Base-by-base conservation (phyloP, 345 rosid species). In the Diplotaxis tenuifolia region DNA sequence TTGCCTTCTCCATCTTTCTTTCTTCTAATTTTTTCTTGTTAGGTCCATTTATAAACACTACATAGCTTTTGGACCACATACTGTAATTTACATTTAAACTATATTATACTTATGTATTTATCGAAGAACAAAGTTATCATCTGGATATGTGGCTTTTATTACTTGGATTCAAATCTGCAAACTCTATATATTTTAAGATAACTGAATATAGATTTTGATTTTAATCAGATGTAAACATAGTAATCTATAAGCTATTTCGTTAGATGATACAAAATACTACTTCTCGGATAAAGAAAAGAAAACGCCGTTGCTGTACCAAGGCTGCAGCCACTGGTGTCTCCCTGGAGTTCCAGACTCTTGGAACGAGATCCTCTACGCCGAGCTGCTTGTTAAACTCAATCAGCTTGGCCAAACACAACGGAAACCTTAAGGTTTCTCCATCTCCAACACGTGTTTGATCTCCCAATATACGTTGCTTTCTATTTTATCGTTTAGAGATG, bases 291-390 rank as follows among this genome's bases (percentile, higher is more conserved):
- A 67, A n/a, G 90, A 92, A 72, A 84, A 80, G 74, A 75, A 53
- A 62, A 76, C 84, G 0, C 90, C 92, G 0, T 58, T 89, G 73
- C 70, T n/a, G 62, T 89, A 70, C 82, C 92, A 92, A 78, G 99
- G 88, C 72, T 92, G 94, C 85, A 88, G 98, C 82, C 96, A 92
- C 28, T 95, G 99, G 96, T 95, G 97, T 70, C 79, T 90, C 31
- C 96, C n/a, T n/a, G n/a, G n/a, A n/a, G n/a, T n/a, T n/a, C n/a
- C n/a, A n/a, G n/a, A n/a, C n/a, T n/a, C n/a, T n/a, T n/a, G n/a
- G n/a, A n/a, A n/a, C n/a, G n/a, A n/a, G n/a, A n/a, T n/a, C n/a
- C n/a, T n/a, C n/a, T 96, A 92, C 6, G 89, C 91, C 0, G 88
- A 96, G 82, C 83, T 96, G 10, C 72, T 96, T 2, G 77, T 92